These are phyloP conservation scores for Clonostachys solani DNA, from an alignment of 2,329 filamentous ascomycete genomes.

Conservation along the genomic window DNA sequence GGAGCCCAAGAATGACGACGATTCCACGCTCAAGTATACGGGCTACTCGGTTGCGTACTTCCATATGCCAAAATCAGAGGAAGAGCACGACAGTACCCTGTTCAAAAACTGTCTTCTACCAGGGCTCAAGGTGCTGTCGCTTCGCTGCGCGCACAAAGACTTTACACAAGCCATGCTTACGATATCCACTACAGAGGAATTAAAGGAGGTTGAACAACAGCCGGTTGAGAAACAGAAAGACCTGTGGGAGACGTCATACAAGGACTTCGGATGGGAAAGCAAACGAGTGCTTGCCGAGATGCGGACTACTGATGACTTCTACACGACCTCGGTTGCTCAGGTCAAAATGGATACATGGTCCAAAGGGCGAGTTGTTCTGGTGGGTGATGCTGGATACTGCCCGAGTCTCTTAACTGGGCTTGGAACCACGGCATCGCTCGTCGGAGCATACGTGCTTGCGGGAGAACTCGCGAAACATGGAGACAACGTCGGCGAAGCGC, in stretches of 20 bases:
- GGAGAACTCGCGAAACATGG: conserved; percentile 29
- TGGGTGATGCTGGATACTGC: conserved; percentile 44
- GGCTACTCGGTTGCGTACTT: conserved; percentile 18
- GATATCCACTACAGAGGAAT: conserved; percentile 11
- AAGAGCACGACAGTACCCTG: conserved; percentile 28
- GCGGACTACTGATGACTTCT: conserved; percentile 30
- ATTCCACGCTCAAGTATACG: conserved; percentile 13
- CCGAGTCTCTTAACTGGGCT: conserved; percentile 38
- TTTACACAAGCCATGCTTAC: conserved; percentile 28
- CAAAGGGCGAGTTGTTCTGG: conserved; percentile 31
- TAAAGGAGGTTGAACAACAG: conserved; percentile 19
- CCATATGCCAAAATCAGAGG: conserved; percentile 19
- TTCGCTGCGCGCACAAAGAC: conserved; percentile 29
- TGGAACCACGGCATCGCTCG: conserved; percentile 35
- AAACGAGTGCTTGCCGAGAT: conserved; percentile 19
- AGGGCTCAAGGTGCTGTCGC: conserved; percentile 28
- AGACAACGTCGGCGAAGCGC: background rate
- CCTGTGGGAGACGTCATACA: conserved; percentile 20
- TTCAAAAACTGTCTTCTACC: conserved; percentile 21
- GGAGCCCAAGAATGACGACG: conserved; percentile 13
- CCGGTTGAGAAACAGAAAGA: conserved; percentile 28
- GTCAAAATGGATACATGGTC: conserved; percentile 28
- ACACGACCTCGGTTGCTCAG: conserved; percentile 31
- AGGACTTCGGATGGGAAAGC: conserved; percentile 34
- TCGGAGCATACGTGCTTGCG: conserved; percentile 46